Evolutionary conservation across 2,329 filamentous ascomycete genomes (phyloP), one percentile per base, ranked within the genome.

Genomic region (Coniosporium tulheliwenetii): DNA sequence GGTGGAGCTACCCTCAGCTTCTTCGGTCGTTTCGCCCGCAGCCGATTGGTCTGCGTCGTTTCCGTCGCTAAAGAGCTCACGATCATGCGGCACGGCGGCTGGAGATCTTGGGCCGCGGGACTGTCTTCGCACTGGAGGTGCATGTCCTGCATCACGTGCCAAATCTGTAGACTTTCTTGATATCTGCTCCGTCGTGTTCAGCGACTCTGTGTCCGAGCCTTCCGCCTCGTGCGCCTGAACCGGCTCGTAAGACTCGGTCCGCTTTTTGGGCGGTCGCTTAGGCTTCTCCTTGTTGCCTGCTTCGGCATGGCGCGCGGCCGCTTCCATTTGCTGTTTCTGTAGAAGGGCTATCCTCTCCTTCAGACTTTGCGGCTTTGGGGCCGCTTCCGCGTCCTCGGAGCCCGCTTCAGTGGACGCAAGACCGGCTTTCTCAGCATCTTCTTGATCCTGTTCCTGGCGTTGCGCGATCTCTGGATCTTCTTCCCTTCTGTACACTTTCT

Each of bases 271-370:
- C 26, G 78, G 76, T 40, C 79, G 77, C 64, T 87, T 93, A 9
- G 84, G 79, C 61, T 93, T 94, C 52, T 93, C 85, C 58, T 93
- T 93, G 42, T 79, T 70, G 14, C 71, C 70, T 12, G 80, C 75
- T 32, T 91, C 85, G 7, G 83, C 82, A 60, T 89, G 82, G 40
- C 87, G 73, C 46, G 81, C 73, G 5, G 87, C 85, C 56, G 91
- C 85, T 55, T 96, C 91, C 56, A 85, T 68, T 60, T 98, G 91
- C 58, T 96, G 86, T 56, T 84, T 89, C 59, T 98, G 91, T 12
- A 98, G 68, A 40, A 94, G 67, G 26, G 91, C 91, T 63, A 98
- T 95, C 46, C 91, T 76, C 59, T 98, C 91, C 61, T 96, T 98
- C 45, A 98, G 61, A 50, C 84, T 95, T 42, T 85, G 83, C 16